Evolutionary conservation across 2,329 filamentous ascomycete species (phyloP).

Genomic region (Aspergillus texensis): DNA sequence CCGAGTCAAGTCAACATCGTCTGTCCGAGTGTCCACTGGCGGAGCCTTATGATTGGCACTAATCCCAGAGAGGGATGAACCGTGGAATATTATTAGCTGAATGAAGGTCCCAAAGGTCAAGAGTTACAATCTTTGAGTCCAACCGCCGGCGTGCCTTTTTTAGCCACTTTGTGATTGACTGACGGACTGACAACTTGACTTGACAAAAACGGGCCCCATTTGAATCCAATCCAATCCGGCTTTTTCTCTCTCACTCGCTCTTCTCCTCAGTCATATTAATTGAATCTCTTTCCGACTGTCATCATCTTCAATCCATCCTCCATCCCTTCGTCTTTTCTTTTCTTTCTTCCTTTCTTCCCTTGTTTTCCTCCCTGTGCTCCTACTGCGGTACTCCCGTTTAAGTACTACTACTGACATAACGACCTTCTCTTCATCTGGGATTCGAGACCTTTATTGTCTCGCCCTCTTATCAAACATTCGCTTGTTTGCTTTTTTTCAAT

Average conservation of each 20-base stretch:
- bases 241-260: neutral
- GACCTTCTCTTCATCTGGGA: neutral
- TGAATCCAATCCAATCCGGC: neutral
- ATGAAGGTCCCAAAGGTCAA: neutral
- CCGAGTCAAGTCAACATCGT: constrained; percentile 6
- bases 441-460: neutral
- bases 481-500: constrained; percentile 10
- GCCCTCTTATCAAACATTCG: constrained; percentile 7
- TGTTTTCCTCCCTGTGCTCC: neutral
- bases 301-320: neutral
- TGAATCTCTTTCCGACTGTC: neutral
- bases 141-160: neutral
- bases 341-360: neutral
- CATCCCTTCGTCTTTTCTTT: neutral
- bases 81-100: constrained; percentile 8
- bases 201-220: constrained; percentile 14
- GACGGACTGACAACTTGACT: constrained; percentile 11
- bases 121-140: neutral
- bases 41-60: constrained; percentile 12
- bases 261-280: neutral
- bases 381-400: neutral
- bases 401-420: neutral
- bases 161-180: constrained; percentile 7
- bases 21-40: constrained; percentile 2
- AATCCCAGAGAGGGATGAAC: constrained; percentile 1